Conservation (phyloP, 2,329 filamentous ascomycete genomes). For the Monosporascus sp. region DNA sequence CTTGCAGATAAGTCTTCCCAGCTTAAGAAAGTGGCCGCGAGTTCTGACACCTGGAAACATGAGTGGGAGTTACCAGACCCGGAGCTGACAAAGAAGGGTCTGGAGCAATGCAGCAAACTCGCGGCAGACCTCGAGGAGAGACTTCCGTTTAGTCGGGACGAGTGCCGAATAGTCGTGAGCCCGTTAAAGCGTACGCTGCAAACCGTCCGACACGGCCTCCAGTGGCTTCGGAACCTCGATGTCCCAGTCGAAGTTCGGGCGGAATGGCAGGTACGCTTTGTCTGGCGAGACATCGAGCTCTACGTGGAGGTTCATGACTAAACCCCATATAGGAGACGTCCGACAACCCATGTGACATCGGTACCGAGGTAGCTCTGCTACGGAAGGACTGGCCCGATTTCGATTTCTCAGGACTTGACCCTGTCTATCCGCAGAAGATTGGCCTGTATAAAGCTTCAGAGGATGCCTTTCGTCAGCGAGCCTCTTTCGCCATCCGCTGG, state of each 20-base stretch:
- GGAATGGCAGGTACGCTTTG: slow-evolving; percentile 26
- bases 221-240: slow-evolving; percentile 22
- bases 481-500: slow-evolving; percentile 22
- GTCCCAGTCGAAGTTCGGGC: slow-evolving; percentile 25
- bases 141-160: slow-evolving; percentile 15
- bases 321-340: slow-evolving; percentile 21
- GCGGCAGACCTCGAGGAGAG: slow-evolving; percentile 16
- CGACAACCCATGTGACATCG: slow-evolving; percentile 26
- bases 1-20: slow-evolving; percentile 23
- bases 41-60: slow-evolving; percentile 22
- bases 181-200: slow-evolving; percentile 25
- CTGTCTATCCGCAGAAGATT: slow-evolving; percentile 26
- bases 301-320: slow-evolving; percentile 2
- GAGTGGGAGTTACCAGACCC: slow-evolving; percentile 26
- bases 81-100: slow-evolving; percentile 22
- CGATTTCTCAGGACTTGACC: slow-evolving; percentile 26
- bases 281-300: neutral
- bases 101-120: slow-evolving; percentile 22
- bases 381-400: slow-evolving; percentile 24
- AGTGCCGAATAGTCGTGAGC: slow-evolving; percentile 27
- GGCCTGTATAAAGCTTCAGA: slow-evolving; percentile 26
- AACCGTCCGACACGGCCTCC: slow-evolving; percentile 23
- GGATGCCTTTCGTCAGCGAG: slow-evolving; percentile 20
- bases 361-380: slow-evolving; percentile 15
- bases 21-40: neutral